These are phyloP conservation scores for Fragaria ananassa DNA, from an alignment of 306 rosid species.

Conservation along the genomic window DNA sequence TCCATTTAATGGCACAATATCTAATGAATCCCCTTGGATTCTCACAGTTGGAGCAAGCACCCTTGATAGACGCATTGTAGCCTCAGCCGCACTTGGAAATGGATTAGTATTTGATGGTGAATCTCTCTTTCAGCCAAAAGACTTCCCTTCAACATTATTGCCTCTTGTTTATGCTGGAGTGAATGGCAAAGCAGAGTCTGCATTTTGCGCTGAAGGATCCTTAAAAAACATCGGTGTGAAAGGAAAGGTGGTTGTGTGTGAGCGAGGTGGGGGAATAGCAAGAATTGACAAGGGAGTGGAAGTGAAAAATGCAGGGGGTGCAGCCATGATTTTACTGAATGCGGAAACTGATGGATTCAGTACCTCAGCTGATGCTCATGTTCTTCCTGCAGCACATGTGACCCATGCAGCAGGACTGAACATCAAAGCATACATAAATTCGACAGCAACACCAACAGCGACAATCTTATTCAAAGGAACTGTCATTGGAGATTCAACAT, in stretches of 20 bases:
- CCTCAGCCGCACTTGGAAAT: slow-evolving; percentile 50
- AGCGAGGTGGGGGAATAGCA: slow-evolving; percentile 54
- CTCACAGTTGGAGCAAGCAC: slow-evolving; percentile 52
- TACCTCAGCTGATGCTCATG: slow-evolving; percentile 53
- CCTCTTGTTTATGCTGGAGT: slow-evolving; percentile 56
- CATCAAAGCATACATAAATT: slow-evolving; percentile 58
- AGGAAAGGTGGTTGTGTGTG: slow-evolving; percentile 61
- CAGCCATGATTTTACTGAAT: slow-evolving; percentile 63
- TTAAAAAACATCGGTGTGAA: slow-evolving; percentile 36
- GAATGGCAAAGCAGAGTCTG: slow-evolving; percentile 43
- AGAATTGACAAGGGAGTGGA: slow-evolving; percentile 58
- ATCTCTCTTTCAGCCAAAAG: slow-evolving; percentile 37
- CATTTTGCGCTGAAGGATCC: slow-evolving; percentile 47
- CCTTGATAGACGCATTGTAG: slow-evolving; percentile 53
- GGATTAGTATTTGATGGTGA: slow-evolving; percentile 48
- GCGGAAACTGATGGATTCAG: slow-evolving; percentile 42
- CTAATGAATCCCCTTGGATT: slow-evolving; percentile 83
- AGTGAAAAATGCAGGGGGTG: slow-evolving; percentile 60
- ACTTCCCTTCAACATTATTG: slow-evolving; percentile 30
- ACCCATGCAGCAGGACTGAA: slow-evolving; percentile 51
- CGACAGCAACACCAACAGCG: slow-evolving; percentile 50
- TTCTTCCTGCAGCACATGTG: slow-evolving; percentile 60
- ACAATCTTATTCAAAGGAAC: slow-evolving; percentile 64
- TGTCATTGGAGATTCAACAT: slow-evolving; percentile 35
- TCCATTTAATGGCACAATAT: slow-evolving; percentile 43